Evolutionary conservation across 2,329 filamentous ascomycete genomes (phyloP).

Genomic region (Hortaea werneckii): DNA sequence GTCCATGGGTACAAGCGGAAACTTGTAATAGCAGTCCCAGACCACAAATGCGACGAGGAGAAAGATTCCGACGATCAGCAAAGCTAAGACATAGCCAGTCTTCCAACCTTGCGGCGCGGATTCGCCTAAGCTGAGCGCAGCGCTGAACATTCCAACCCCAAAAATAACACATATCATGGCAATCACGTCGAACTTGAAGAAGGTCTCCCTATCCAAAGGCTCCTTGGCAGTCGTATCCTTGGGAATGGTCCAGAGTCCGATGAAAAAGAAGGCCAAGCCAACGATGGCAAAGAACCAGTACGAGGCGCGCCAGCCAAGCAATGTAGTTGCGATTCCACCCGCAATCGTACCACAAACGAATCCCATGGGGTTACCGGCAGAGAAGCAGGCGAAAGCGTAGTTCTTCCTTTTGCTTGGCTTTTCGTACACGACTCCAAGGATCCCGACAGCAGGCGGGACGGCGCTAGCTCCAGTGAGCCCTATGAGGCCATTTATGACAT

Average conservation of each 20-base stretch:
- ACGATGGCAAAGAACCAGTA: slow-evolving; percentile 55
- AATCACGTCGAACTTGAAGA: slow-evolving; percentile 51
- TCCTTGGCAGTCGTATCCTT: slow-evolving; percentile 39
- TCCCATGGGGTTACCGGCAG: slow-evolving; percentile 47
- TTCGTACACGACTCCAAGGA: slow-evolving; percentile 54
- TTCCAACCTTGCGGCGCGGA: slow-evolving; percentile 54
- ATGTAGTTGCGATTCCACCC: slow-evolving; percentile 50
- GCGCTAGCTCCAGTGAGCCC: slow-evolving; percentile 56
- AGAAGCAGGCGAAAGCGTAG: slow-evolving; percentile 53
- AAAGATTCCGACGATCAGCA: slow-evolving; percentile 50
- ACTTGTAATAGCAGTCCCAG: slow-evolving; percentile 48
- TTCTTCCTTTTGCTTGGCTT: slow-evolving; percentile 54
- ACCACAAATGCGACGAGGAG: slow-evolving; percentile 48
- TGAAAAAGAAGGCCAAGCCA: slow-evolving; percentile 48
- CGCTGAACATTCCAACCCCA: slow-evolving; percentile 57
- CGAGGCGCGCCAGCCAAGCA: slow-evolving; percentile 54
- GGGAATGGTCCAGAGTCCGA: slow-evolving; percentile 54
- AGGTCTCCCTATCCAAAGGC: slow-evolving; percentile 34
- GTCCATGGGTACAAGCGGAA: slow-evolving; percentile 43
- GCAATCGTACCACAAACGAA: slow-evolving; percentile 51
- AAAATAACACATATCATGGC: slow-evolving; percentile 51
- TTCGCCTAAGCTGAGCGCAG: slow-evolving; percentile 45
- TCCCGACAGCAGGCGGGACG: slow-evolving; percentile 54
- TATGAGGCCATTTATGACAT: slow-evolving; percentile 53
- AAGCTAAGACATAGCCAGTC: slow-evolving; percentile 50